Evolutionary conservation across 169 alveolate species (phyloP).

Genomic region (Toxoplasma gondii): DNA sequence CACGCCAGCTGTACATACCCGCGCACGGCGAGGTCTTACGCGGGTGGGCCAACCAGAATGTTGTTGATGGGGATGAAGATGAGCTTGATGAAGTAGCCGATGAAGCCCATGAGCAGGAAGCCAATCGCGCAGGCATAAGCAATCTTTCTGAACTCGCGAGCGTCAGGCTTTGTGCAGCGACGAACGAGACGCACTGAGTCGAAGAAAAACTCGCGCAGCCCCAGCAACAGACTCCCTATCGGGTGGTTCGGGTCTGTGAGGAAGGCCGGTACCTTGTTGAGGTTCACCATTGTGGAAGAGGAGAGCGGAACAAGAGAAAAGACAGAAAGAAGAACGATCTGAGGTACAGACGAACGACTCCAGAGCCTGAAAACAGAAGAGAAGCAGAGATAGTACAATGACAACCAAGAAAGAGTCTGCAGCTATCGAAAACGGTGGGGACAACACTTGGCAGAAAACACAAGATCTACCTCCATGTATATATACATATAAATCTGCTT

Average conservation of each 20-base stretch:
- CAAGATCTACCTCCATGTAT: not conserved
- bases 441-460: not conserved
- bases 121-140: slow-evolving; percentile 93
- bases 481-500: not conserved
- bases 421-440: not conserved
- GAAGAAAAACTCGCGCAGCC: slow-evolving; percentile 1
- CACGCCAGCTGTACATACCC: no score
- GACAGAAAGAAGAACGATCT: not conserved
- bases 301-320: not conserved
- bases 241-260: slow-evolving; percentile 49
- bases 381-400: no score
- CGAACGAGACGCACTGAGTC: slow-evolving; percentile 46
- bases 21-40: not conserved
- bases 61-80: slow-evolving; percentile 95
- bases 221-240: not conserved
- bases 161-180: slow-evolving; percentile 92
- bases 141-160: slow-evolving; percentile 87
- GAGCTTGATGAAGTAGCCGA: slow-evolving; percentile 88
- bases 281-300: slow-evolving; percentile 43
- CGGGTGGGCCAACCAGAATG: slow-evolving; percentile 81
- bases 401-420: no score
- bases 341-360: no score
- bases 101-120: slow-evolving; percentile 91
- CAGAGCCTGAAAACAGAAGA: no score
- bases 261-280: slow-evolving; percentile 41